Conservation (phyloP, 768 basidiomycete genomes). For the Coprinellus micaceus region DNA sequence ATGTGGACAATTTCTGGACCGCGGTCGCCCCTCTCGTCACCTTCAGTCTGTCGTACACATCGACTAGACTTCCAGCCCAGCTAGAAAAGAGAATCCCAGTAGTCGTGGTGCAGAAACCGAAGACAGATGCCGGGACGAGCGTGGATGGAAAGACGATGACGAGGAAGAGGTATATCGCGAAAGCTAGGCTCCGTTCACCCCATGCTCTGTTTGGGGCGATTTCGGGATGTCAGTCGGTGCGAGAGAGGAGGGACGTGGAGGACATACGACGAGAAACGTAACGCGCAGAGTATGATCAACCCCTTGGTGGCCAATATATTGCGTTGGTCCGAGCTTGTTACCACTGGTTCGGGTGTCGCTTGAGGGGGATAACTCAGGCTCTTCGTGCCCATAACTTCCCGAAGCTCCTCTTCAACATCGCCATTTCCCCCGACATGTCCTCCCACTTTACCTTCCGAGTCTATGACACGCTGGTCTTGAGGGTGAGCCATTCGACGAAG, state of each 20-base stretch:
- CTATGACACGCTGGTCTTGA: too few relatives aligned
- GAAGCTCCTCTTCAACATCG: too few relatives aligned
- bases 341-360: too few relatives aligned
- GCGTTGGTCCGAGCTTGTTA: too few relatives aligned
- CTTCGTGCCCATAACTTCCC: too few relatives aligned
- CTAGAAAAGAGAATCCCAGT: constrained; percentile 38
- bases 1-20: constrained; percentile 36
- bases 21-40: constrained; percentile 38
- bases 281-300: constrained; percentile 2
- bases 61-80: constrained; percentile 40
- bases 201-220: constrained; percentile 8
- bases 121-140: constrained; percentile 45
- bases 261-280: background rate
- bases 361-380: too few relatives aligned
- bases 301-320: too few relatives aligned
- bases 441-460: too few relatives aligned
- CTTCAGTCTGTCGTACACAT: constrained; percentile 30
- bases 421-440: too few relatives aligned
- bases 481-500: too few relatives aligned
- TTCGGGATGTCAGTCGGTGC: background rate
- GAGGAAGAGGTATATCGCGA: constrained; percentile 41
- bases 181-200: constrained; percentile 38
- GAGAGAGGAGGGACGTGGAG: too few relatives aligned
- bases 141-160: constrained; percentile 39
- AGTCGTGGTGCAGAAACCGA: constrained; percentile 37